A percentile compares a stretch with the other conserved stretches of the same genome.
These are phyloP conservation scores for Puccinia novopanici DNA, from an alignment of 1,284 basidiomycete species.

Conservation along the genomic window DNA sequence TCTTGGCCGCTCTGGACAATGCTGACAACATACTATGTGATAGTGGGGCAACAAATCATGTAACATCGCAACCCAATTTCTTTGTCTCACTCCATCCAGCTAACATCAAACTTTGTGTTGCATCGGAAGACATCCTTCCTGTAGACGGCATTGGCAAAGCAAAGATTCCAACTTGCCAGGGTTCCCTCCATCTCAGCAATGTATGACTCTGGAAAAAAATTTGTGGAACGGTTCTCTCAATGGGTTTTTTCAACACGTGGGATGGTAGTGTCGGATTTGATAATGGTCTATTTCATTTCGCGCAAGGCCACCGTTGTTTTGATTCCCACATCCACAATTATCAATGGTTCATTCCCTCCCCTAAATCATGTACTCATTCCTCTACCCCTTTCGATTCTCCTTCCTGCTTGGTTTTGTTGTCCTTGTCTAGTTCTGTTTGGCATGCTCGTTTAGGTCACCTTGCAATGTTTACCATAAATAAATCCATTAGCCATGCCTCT, in stretches of 20 bases:
- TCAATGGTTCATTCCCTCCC: not conserved
- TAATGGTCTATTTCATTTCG: not conserved
- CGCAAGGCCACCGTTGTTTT: not conserved
- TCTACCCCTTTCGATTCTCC: not conserved
- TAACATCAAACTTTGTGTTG: too few species aligned
- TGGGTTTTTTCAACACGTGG: conserved; percentile 11
- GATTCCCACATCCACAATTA: not conserved
- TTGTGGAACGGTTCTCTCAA: not conserved
- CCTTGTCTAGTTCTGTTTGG: not conserved
- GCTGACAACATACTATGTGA: not conserved
- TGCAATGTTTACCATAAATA: not conserved
- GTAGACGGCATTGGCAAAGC: too few species aligned
- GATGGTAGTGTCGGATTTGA: not conserved
- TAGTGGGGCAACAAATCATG: conserved; percentile 18
- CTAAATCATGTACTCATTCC: not conserved
- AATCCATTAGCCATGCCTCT: not conserved
- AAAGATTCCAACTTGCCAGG: not conserved
- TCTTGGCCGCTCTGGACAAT: not conserved
- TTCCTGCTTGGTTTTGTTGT: not conserved
- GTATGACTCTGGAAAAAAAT: not conserved
- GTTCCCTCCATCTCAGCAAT: not conserved
- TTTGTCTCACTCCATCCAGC: too few species aligned
- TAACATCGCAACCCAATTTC: not conserved
- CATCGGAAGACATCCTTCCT: too few species aligned
- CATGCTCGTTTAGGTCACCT: not conserved